These are phyloP conservation scores for Lagenaria siceraria DNA, from an alignment of 306 rosid genomes.

Conservation along the genomic window DNA sequence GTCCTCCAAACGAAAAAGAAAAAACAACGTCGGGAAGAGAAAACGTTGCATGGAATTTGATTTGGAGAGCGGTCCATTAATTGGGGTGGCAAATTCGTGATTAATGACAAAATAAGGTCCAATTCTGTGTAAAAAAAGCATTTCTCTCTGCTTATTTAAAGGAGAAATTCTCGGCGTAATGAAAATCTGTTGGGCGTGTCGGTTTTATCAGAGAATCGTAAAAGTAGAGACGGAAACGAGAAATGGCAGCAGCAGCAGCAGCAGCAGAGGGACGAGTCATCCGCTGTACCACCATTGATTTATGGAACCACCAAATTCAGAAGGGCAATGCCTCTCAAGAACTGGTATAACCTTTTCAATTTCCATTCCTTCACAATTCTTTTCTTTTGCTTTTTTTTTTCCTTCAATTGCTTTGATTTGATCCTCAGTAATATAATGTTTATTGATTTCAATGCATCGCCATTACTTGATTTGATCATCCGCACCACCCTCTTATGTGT, in stretches of 20 bases:
- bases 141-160: conserved; percentile 10
- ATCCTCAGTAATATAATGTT: neutral
- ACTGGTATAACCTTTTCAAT: conserved; percentile 16
- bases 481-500: neutral
- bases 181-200: neutral
- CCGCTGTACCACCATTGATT: conserved; percentile 37
- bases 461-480: neutral
- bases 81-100: conserved; percentile 31
- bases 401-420: neutral
- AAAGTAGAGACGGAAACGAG: neutral
- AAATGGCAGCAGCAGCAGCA: conserved; percentile 20
- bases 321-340: conserved; percentile 40
- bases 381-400: too few relatives aligned
- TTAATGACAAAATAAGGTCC: neutral
- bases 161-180: neutral
- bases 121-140: neutral
- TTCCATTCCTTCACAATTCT: neutral
- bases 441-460: neutral
- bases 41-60: conserved; percentile 5
- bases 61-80: neutral
- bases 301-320: conserved; percentile 38
- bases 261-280: conserved; percentile 50
- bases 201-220: neutral
- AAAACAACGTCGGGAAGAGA: neutral
- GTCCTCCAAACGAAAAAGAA: neutral